Conservation (phyloP, 352 stramenopile species). For the Elongisporangium prolatum region DNA sequence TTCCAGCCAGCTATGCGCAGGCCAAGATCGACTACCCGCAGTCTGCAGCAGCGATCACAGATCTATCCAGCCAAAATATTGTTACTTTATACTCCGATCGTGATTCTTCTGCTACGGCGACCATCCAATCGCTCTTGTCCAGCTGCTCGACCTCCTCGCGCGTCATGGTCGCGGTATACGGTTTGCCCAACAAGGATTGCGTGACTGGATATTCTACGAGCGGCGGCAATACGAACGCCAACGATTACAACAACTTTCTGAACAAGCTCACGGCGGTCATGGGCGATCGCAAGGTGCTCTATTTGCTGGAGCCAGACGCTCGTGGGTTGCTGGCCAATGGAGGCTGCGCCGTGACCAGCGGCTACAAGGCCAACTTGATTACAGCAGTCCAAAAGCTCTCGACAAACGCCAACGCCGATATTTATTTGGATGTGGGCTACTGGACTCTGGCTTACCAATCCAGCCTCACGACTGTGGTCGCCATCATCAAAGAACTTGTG, state of each 20-base stretch:
- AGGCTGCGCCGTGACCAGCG: constrained; percentile 29
- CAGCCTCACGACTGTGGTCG: constrained; percentile 21
- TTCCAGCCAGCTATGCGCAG: constrained; percentile 20
- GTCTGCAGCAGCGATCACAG: constrained; percentile 24
- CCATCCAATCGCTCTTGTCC: constrained; percentile 18
- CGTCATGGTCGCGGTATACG: constrained; percentile 60
- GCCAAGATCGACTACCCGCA: constrained; percentile 35
- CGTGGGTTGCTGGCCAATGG: constrained; percentile 42
- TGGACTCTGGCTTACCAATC: constrained; percentile 39
- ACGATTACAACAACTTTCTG: constrained; percentile 47
- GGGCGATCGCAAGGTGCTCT: constrained; percentile 48
- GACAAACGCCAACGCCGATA: constrained; percentile 41
- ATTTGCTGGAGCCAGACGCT: constrained; percentile 64
- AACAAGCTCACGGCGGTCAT: constrained; percentile 26
- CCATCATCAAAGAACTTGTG: constrained; percentile 39
- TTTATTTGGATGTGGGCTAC: constrained; percentile 66
- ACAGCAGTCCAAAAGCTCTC: constrained; percentile 46
- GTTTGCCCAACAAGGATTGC: constrained; percentile 65
- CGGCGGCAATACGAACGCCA: constrained; percentile 27
- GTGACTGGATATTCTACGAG: constrained; percentile 40
- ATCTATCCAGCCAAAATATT: constrained; percentile 34
- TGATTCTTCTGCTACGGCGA: constrained; percentile 13
- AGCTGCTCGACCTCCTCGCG: constrained; percentile 30
- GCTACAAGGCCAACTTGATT: constrained; percentile 51
- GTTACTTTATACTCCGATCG: constrained; percentile 60